Evolutionary conservation across 163 green algal species (phyloP).

Genomic region (Scenedesmus sp.): DNA sequence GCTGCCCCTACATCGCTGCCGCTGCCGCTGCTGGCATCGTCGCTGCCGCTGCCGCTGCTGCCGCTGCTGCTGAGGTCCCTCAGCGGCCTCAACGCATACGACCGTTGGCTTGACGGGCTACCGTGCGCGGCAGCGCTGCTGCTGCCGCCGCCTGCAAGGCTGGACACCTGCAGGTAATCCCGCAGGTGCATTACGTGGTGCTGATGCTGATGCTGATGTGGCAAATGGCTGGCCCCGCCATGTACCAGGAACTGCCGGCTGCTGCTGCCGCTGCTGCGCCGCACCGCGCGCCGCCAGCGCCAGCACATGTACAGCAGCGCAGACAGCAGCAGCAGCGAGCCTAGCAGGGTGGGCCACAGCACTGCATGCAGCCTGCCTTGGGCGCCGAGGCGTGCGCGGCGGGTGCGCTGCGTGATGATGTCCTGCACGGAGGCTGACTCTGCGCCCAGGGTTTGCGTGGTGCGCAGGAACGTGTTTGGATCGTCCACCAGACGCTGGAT

Average conservation of each 20-base stretch:
- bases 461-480: conserved; percentile 54
- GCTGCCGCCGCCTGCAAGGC: not conserved
- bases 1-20: not conserved
- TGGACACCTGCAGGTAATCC: not conserved
- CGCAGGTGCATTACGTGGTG: not conserved
- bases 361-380: conserved; percentile 39
- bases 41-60: conserved; percentile 9
- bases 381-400: not conserved
- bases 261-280: conserved; percentile 11
- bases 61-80: not conserved
- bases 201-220: not conserved
- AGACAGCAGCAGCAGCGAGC: not conserved
- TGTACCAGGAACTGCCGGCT: not conserved
- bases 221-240: not conserved
- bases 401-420: conserved; percentile 24
- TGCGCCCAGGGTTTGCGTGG: conserved; percentile 49
- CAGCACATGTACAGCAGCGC: not conserved
- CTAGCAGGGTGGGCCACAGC: conserved; percentile 41
- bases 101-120: not conserved
- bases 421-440: conserved; percentile 40
- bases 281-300: conserved; percentile 21
- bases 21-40: not conserved
- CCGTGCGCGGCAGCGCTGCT: not conserved
- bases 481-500: conserved; percentile 50
- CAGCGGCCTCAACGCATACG: not conserved